Percentiles rank a stretch among this genome's conserved stretches.
phyloP scores from a whole-genome alignment of 2,329 filamentous ascomycete species.

The Aspergillus ruber region DNA sequence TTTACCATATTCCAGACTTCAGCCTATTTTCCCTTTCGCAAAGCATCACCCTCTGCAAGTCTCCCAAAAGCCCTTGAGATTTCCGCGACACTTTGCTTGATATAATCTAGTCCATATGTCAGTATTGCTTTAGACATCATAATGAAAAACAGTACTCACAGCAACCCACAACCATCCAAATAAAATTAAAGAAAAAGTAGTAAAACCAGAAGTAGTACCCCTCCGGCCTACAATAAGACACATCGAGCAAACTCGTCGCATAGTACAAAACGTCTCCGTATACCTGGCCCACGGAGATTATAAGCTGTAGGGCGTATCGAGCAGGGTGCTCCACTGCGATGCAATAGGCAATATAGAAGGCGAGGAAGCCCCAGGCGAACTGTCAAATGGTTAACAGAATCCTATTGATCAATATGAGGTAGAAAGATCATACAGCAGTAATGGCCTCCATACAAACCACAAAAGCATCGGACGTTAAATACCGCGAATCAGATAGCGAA shows the following conservation, averaged over 20 bases:
- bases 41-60: not conserved
- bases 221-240: constrained; percentile 48
- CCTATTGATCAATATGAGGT: constrained; percentile 1
- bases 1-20: too few relatives aligned
- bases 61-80: not conserved
- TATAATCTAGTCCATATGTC: not conserved
- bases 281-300: constrained; percentile 50
- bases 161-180: constrained; percentile 50
- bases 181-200: constrained; percentile 51
- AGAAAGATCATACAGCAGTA: constrained; percentile 54
- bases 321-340: constrained; percentile 45
- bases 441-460: constrained; percentile 78
- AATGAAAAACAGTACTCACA: constrained; percentile 15
- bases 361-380: constrained; percentile 50
- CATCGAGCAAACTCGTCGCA: constrained; percentile 43
- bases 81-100: not conserved
- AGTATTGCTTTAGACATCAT: not conserved
- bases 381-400: constrained; percentile 10
- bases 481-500: constrained; percentile 73
- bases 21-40: not conserved
- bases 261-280: constrained; percentile 54
- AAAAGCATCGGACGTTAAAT: constrained; percentile 70
- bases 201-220: constrained; percentile 52
- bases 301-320: constrained; percentile 46
- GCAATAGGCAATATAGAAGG: constrained; percentile 44